Conservation (phyloP, 2,329 filamentous ascomycete genomes). For the Phaeoacremonium minimum region DNA sequence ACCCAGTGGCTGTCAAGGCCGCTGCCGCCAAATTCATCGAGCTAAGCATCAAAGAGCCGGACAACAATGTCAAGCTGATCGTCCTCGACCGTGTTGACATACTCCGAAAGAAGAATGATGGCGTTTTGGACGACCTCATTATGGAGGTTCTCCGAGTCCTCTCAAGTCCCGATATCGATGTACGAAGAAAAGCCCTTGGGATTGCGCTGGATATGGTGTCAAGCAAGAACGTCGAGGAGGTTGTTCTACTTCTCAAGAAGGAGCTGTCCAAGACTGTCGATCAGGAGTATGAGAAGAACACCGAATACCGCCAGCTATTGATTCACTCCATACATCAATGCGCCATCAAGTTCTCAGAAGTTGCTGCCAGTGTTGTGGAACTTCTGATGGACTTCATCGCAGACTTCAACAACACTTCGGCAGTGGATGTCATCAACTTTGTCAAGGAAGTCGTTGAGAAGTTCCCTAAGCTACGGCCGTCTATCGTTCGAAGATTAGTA, state of each 20-base stretch:
- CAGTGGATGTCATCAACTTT: constrained; percentile 96
- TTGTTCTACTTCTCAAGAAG: constrained; percentile 93
- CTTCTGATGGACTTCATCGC: constrained; percentile 98
- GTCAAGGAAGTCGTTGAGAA: constrained; percentile 99
- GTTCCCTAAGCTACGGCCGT: constrained; percentile 82
- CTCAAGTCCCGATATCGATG: constrained; percentile 92
- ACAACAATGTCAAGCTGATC: constrained; percentile 99
- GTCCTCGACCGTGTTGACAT: constrained; percentile 92
- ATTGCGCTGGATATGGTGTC: constrained; percentile 97
- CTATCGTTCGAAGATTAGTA: constrained; percentile 84
- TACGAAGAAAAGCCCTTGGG: constrained; percentile 82
- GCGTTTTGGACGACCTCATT: constrained; percentile 85
- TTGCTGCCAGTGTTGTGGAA: constrained; percentile 93
- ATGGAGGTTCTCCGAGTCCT: constrained; percentile 97
- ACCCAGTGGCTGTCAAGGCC: constrained; percentile 96
- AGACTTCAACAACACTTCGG: constrained; percentile 95
- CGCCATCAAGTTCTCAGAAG: constrained; percentile 98
- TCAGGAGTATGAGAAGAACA: constrained; percentile 98
- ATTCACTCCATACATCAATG: constrained; percentile 98
- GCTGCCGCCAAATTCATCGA: constrained; percentile 96
- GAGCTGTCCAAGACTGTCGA: constrained; percentile 96
- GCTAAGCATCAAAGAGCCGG: constrained; percentile 92
- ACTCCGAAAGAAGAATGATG: constrained; percentile 80
- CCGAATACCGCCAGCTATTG: constrained; percentile 87
- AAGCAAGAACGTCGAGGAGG: constrained; percentile 97